phyloP scores from a whole-genome alignment of 306 rosid genomes.

The Begonia masoniana region DNA sequence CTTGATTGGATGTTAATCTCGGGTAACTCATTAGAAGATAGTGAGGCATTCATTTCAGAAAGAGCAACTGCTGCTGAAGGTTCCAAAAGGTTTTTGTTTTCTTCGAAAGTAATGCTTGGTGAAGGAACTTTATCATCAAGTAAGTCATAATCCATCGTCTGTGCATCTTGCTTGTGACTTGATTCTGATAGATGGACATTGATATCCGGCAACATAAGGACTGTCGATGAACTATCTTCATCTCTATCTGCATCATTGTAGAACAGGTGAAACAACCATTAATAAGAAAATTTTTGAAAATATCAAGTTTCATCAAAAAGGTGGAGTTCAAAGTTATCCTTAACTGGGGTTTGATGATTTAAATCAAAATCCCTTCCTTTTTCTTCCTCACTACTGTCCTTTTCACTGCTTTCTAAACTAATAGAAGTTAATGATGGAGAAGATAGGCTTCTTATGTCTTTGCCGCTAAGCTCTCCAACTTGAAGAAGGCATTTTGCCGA shows the following conservation, averaged over 20 bases:
- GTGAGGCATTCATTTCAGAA: conserved; percentile 1
- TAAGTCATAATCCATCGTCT: conserved; percentile 23
- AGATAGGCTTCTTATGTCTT: conserved; percentile 5
- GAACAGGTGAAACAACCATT: conserved; percentile 42
- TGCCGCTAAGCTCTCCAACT: conserved; percentile 23
- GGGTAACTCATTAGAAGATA: conserved; percentile 10
- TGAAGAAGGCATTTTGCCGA: conserved; percentile 24
- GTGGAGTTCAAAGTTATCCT: conserved; percentile 20
- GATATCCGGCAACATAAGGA: conserved; percentile 15
- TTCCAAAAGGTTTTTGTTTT: conserved; percentile 7
- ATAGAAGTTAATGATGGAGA: conserved; percentile 9
- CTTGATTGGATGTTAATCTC: conserved; percentile 5
- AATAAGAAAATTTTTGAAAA: conserved; percentile 25
- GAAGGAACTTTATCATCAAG: conserved; percentile 15
- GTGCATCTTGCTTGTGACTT: conserved; percentile 11
- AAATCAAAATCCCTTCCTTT: conserved; percentile 17
- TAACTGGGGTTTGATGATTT: conserved; percentile 22
- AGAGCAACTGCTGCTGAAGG: conserved; percentile 16
- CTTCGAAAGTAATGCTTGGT: conserved; percentile 14
- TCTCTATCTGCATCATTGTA: conserved; percentile 64
- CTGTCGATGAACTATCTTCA: conserved; percentile 24
- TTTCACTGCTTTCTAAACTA: conserved; percentile 11
- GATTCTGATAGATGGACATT: conserved; percentile 14
- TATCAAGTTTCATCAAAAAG: conserved; percentile 13
- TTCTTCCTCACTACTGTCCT: conserved; percentile 9